A percentile compares a stretch with the other conserved stretches of the same genome.
These are phyloP conservation scores for Geopyxis carbonaria DNA, from an alignment of 495 filamentous ascomycete genomes.

Conservation along the genomic window DNA sequence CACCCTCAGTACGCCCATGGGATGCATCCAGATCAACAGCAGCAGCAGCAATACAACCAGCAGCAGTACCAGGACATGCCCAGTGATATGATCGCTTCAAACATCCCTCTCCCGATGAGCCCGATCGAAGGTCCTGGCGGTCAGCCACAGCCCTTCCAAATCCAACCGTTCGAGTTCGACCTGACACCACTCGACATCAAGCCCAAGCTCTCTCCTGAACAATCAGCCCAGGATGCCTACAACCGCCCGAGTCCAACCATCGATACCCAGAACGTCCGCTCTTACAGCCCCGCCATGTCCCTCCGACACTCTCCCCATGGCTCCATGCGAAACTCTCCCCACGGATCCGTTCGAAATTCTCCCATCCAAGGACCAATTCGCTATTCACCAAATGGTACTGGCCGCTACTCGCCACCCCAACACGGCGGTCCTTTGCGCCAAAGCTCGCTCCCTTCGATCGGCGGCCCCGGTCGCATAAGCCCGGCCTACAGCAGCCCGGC, in stretches of 20 bases:
- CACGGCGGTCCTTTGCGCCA: constrained; percentile 2
- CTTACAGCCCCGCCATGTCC: not conserved
- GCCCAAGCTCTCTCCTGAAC: not conserved
- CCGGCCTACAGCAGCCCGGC: constrained; percentile 1
- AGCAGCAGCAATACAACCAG: not conserved
- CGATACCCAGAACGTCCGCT: not conserved
- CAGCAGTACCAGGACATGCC: too few relatives aligned
- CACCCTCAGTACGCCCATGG: constrained; percentile 1
- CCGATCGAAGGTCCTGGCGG: not conserved
- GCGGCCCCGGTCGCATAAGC: not conserved
- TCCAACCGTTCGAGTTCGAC: not conserved
- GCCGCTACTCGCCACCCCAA: not conserved
- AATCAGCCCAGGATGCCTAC: not conserved
- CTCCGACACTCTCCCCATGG: not conserved
- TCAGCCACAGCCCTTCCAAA: not conserved
- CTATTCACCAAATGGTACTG: not conserved
- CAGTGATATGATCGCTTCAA: not conserved
- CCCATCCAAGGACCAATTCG: not conserved
- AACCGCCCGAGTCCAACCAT: not conserved
- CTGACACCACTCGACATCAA: not conserved
- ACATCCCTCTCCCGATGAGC: not conserved
- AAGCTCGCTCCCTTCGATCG: not conserved
- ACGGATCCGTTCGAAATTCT: not conserved
- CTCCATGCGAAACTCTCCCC: not conserved
- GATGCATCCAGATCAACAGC: not conserved